Base-by-base conservation (phyloP, 1,139 yeast genomes). In the Blastobotrys malaysiensis region DNA sequence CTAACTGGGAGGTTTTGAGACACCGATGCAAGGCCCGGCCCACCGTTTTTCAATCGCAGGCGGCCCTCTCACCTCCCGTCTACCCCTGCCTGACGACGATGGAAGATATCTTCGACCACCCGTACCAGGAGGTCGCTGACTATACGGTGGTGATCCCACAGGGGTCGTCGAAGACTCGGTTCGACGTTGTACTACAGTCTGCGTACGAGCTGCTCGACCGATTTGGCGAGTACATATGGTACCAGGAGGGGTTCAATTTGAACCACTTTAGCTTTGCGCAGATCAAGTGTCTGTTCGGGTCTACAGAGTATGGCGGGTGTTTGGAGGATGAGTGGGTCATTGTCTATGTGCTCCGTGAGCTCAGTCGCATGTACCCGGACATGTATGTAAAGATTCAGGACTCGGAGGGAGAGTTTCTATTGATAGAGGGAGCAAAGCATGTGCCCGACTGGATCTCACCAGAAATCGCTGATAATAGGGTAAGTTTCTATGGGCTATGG, bases 321-420 rank as follows among this genome's bases (percentile, higher is more conserved):
- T 57, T 70, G 14, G 73, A 69, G 31, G 85, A 82, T 61, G 79
- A 78, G 55, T 71, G 78, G 74, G 65, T 80, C 4, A 60, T 81
- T 6, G 67, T 76, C 1, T 69, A 72, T 20, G 51, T 82, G 2
- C 67, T 82, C 14, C 65, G 67, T 52, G 67, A 71, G 27, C 70
- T 79, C 52, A 67, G 75, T 5, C 63, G 66, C 20, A 58, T 63
- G 31, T 67, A 69, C 36, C 60, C 64, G 2, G 71, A 78, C 52
- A 58, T 79, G 1, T 79, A 69, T 61, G 70, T 82, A 9, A 81
- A 78, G 53, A 59, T 80, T 1, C 72, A 74, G 59, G 87, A 83
- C 63, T 75, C 78, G 0, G 84, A 79, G 50, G 81, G 82, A 2
- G 89, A 84, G 57, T 77, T 80, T 49, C 54, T 84, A 3, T 64